A percentile compares a stretch with the other conserved stretches of the same genome.
phyloP scores from a whole-genome alignment of 1,284 basidiomycete species.

The Rhodotorula glutinis region DNA sequence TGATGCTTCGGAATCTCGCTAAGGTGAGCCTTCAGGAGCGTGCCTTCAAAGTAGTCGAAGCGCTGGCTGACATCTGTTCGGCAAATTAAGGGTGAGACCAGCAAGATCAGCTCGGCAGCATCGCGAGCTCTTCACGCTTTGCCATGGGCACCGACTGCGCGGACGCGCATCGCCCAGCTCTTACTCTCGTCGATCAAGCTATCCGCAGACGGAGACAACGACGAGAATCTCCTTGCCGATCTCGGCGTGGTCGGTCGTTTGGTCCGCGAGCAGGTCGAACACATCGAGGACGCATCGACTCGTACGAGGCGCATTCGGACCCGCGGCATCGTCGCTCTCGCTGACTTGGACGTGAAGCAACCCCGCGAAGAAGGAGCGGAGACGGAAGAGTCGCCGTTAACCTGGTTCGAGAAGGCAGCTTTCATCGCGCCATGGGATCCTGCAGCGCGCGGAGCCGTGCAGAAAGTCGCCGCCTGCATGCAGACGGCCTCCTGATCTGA shows the following conservation, averaged over 20 bases:
- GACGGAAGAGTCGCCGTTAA: not conserved
- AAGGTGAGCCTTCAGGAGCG: constrained; percentile 13
- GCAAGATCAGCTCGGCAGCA: constrained; percentile 13
- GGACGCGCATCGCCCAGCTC: constrained; percentile 22
- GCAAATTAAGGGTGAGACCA: constrained; percentile 7
- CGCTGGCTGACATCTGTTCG: not conserved
- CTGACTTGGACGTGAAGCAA: not conserved
- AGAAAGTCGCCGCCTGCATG: too few relatives aligned
- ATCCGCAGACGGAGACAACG: not conserved
- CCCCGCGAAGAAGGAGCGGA: not conserved
- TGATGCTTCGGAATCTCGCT: constrained; percentile 10
- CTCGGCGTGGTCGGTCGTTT: constrained; percentile 22
- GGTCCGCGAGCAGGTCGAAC: constrained; percentile 10
- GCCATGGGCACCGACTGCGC: constrained; percentile 27
- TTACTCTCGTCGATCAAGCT: constrained; percentile 2
- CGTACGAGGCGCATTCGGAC: constrained; percentile 2
- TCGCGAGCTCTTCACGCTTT: constrained; percentile 30
- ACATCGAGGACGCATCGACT: not conserved
- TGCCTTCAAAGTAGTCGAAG: not conserved
- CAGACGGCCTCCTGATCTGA: too few relatives aligned
- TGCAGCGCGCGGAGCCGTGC: not conserved
- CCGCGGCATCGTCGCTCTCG: not conserved
- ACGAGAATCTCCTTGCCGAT: constrained; percentile 9
- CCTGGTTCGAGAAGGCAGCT: constrained; percentile 19
- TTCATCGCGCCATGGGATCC: constrained; percentile 26